Percentiles rank a stretch among this genome's conserved stretches.
These are phyloP conservation scores for Metschnikowia koreensis DNA, from an alignment of 805 yeast genomes.

Conservation along the genomic window DNA sequence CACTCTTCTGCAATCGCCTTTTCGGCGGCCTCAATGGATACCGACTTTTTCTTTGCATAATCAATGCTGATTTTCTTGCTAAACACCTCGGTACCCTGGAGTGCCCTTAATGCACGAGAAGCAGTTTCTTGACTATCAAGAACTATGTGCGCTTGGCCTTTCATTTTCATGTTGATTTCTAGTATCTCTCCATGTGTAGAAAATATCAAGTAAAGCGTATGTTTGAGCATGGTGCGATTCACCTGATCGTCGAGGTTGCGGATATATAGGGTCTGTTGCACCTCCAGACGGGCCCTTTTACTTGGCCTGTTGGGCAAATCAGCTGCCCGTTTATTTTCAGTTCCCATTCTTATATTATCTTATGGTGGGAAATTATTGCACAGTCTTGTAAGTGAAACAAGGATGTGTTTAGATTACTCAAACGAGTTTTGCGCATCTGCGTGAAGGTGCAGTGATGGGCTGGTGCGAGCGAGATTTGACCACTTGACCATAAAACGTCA, in stretches of 20 bases:
- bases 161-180: conserved; percentile 46
- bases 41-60: conserved; percentile 31
- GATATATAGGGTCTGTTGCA: conserved; percentile 51
- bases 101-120: conserved; percentile 45
- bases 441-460: too few species aligned
- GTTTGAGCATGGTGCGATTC: conserved; percentile 42
- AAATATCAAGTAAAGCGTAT: conserved; percentile 56
- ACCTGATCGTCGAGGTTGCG: conserved; percentile 60
- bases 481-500: too few species aligned
- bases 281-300: conserved; percentile 17
- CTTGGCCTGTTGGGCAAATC: conserved; percentile 1
- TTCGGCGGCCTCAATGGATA: conserved; percentile 20
- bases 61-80: conserved; percentile 46
- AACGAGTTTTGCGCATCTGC: too few species aligned
- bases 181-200: conserved; percentile 66
- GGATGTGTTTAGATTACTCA: background rate
- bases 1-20: conserved; percentile 11
- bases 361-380: background rate
- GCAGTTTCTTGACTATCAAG: conserved; percentile 52
- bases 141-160: conserved; percentile 70
- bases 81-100: conserved; percentile 50
- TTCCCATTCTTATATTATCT: conserved; percentile 1
- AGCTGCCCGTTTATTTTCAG: conserved; percentile 3
- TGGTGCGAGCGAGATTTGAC: too few species aligned
- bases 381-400: background rate